Evolutionary conservation across 345 rosid genomes (phyloP), one percentile per base, ranked within the genome.

Genomic region (Populus euphratica): DNA sequence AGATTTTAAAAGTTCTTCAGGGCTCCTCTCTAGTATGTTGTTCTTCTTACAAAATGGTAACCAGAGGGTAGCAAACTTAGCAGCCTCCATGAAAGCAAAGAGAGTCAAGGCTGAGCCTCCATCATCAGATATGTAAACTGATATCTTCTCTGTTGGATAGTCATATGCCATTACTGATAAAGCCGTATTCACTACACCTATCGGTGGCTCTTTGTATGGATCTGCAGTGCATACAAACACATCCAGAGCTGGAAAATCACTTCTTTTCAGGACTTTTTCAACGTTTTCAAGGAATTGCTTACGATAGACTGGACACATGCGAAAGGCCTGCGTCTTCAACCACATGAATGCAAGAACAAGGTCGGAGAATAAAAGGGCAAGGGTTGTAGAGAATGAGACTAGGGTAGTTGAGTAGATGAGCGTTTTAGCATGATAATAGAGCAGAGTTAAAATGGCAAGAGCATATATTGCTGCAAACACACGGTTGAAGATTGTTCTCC

Each of bases 151-250:
- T 3, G 84, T 18, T 6, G 97, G 98, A 80, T 94, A 94, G 14
- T 91, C 92, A 29, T 88, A 94, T 0, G 91, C 93, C 93, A 94
- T 82, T 64, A 86, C 91, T 0, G 97, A 92, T 68, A 94, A 81
- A 12, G 87, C 92, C 2, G 97, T 91, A 83, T 90, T 92, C 67
- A 86, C 94, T 63, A 89, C 93, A 68, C 81, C 77, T 0, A 76
- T 72, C 0, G 83, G 83, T 8, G 83, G 83, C 73, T 81, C 83
- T 49, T 76, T 81, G 12, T 27, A 29, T 1, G 83, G 83, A 76
- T 81, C 83, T 0, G 83, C 83, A 11, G 83, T 81, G 69, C 97
- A 91, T 70, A 94, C 78, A 56, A 92, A 88, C 82, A 92, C 87
- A 52, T 94, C 98, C 61, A 94, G 4, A 5, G 23, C 72, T 8